These are phyloP conservation scores for Ensete ventricosum DNA, from an alignment of 176 grass and related monocot genomes.

Conservation along the genomic window DNA sequence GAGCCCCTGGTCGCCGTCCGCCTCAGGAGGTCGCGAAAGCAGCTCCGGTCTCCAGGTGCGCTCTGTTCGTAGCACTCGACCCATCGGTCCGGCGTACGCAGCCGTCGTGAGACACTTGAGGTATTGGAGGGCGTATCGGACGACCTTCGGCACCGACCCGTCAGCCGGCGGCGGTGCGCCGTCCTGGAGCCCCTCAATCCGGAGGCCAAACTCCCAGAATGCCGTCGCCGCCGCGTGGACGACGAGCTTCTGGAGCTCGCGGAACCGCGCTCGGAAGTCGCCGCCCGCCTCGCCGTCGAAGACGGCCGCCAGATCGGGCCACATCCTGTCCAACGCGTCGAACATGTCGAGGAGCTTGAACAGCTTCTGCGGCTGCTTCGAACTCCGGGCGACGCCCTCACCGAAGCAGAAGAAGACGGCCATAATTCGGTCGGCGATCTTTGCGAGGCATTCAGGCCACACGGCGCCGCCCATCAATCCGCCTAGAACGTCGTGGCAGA, in stretches of 20 bases:
- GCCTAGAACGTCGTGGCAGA: conserved; percentile 44
- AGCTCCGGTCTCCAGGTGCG: not conserved
- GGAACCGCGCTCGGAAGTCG: conserved; percentile 30
- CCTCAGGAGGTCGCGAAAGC: not conserved
- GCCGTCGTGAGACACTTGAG: conserved; percentile 50
- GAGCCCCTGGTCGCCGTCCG: not conserved
- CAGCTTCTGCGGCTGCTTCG: conserved; percentile 48
- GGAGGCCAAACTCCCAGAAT: conserved; percentile 54
- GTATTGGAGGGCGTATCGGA: conserved; percentile 57
- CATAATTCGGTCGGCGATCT: conserved; percentile 40
- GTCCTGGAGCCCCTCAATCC: conserved; percentile 24
- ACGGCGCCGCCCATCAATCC: conserved; percentile 26
- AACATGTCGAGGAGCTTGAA: conserved; percentile 76
- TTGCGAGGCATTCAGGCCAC: conserved; percentile 61
- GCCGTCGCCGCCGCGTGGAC: conserved; percentile 30
- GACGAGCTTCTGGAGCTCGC: conserved; percentile 51
- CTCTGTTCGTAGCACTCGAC: conserved; percentile 33
- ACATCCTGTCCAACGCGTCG: conserved; percentile 29
- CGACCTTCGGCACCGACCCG: conserved; percentile 50
- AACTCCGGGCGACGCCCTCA: conserved; percentile 29
- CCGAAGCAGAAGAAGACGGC: conserved; percentile 59
- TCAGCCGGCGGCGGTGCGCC: not conserved
- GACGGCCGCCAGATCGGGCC: conserved; percentile 20
- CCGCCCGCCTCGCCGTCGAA: conserved; percentile 38
- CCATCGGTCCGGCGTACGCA: conserved; percentile 43